These are phyloP conservation scores for Camelina laxa DNA, from an alignment of 345 rosid species.

Conservation along the genomic window DNA sequence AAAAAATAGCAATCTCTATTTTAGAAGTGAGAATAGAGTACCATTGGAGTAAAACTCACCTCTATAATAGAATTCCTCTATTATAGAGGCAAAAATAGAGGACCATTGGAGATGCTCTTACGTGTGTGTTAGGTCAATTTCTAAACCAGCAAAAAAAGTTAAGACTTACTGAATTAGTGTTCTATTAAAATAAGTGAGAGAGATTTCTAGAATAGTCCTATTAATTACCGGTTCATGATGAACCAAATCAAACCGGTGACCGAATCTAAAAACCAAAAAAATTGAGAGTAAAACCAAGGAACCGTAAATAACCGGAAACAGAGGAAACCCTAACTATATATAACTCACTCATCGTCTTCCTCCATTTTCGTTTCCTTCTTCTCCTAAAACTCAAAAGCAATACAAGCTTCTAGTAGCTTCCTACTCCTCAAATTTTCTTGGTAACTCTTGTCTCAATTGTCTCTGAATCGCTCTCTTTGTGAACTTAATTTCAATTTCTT, in stretches of 20 bases:
- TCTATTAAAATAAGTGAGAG: no score
- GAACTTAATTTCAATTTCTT: neutral
- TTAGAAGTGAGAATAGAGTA: no score
- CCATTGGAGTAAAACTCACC: no score
- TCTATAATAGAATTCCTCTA: no score
- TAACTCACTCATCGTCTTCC: constrained; percentile 5
- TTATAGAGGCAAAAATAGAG: no score
- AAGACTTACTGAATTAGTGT: no score
- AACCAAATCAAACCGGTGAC: neutral
- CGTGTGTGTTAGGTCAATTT: no score
- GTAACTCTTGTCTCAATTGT: constrained; percentile 13
- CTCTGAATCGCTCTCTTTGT: neutral
- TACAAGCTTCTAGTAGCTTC: neutral
- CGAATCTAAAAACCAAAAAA: neutral
- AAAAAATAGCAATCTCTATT: no score
- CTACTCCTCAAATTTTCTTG: neutral
- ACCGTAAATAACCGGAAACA: neutral
- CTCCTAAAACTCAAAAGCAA: neutral
- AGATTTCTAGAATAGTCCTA: no score
- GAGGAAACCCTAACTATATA: constrained; percentile 33
- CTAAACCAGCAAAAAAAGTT: no score
- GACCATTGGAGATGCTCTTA: no score
- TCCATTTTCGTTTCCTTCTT: neutral
- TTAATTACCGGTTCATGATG: neutral
- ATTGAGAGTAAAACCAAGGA: neutral